phyloP scores from a whole-genome alignment of 2,329 filamentous ascomycete species.

The Neopestalotiopsis rosae region DNA sequence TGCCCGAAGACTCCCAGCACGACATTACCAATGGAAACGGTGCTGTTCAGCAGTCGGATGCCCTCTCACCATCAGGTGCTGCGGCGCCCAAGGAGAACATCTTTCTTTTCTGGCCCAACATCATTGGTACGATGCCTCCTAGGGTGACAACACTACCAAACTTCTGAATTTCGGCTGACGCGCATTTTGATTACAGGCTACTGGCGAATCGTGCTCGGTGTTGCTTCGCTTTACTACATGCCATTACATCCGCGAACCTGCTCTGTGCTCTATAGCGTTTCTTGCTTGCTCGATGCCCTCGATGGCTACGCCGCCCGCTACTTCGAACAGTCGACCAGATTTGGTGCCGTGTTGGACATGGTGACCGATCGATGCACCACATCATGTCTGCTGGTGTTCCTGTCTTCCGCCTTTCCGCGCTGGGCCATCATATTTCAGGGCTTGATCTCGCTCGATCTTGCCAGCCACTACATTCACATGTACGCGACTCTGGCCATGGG shows the following conservation, averaged over 20 bases:
- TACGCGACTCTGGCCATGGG: conserved; percentile 92
- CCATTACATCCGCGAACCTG: conserved; percentile 96
- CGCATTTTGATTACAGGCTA: conserved; percentile 61
- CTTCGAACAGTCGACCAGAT: conserved; percentile 92
- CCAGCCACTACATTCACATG: conserved; percentile 99
- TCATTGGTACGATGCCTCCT: conserved; percentile 69
- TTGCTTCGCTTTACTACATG: conserved; percentile 98
- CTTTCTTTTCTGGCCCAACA: conserved; percentile 81
- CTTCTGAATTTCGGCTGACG: conserved; percentile 4
- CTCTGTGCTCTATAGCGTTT: conserved; percentile 88
- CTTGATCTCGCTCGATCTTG: conserved; percentile 88
- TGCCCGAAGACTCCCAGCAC: conserved; percentile 8
- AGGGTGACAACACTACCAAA: neutral
- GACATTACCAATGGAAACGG: conserved; percentile 28
- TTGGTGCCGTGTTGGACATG: conserved; percentile 98
- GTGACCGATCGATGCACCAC: conserved; percentile 98
- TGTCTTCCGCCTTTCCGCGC: conserved; percentile 91
- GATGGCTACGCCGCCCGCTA: conserved; percentile 90
- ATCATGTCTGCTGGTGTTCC: conserved; percentile 90
- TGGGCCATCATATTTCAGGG: conserved; percentile 95
- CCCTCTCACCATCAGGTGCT: conserved; percentile 39
- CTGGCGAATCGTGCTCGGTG: conserved; percentile 76
- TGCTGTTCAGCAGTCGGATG: conserved; percentile 23
- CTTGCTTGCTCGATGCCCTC: conserved; percentile 92
- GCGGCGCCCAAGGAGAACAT: conserved; percentile 69